phyloP scores from a whole-genome alignment of 108 stramenopile genomes.

The Skeletonema grethae region DNA sequence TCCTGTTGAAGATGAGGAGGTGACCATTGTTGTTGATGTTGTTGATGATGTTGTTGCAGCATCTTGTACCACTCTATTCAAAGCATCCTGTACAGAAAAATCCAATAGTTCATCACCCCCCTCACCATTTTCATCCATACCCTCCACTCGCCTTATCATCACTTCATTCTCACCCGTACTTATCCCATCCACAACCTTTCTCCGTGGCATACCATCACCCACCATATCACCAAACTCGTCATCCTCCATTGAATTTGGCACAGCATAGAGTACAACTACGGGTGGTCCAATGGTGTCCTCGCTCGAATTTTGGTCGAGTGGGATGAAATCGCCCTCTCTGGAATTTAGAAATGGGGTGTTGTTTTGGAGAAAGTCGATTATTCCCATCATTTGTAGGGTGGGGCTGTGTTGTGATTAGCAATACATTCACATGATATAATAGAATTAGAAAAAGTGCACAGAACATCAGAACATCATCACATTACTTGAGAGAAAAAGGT shows the following conservation, averaged over 20 bases:
- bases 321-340: conserved; percentile 64
- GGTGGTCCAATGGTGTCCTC: conserved; percentile 62
- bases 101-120: conserved; percentile 40
- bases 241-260: conserved; percentile 54
- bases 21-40: not conserved
- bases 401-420: not conserved
- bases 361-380: conserved; percentile 39
- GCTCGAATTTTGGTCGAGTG: conserved; percentile 33
- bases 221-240: conserved; percentile 71
- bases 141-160: conserved; percentile 30
- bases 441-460: too few relatives aligned
- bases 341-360: conserved; percentile 22
- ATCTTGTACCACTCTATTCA: conserved; percentile 29
- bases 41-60: not conserved
- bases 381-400: conserved; percentile 8
- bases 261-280: conserved; percentile 60
- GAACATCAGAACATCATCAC: not conserved
- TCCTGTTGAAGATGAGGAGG: not conserved
- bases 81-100: conserved; percentile 49
- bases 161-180: not conserved
- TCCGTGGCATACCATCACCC: conserved; percentile 60
- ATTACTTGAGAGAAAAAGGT: not conserved
- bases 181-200: conserved; percentile 24
- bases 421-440: too few relatives aligned
- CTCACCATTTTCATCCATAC: conserved; percentile 15